A percentile compares a stretch with the other conserved stretches of the same genome.
Conservation (phyloP, 331 rosid species). For the Malus hybrid region DNA sequence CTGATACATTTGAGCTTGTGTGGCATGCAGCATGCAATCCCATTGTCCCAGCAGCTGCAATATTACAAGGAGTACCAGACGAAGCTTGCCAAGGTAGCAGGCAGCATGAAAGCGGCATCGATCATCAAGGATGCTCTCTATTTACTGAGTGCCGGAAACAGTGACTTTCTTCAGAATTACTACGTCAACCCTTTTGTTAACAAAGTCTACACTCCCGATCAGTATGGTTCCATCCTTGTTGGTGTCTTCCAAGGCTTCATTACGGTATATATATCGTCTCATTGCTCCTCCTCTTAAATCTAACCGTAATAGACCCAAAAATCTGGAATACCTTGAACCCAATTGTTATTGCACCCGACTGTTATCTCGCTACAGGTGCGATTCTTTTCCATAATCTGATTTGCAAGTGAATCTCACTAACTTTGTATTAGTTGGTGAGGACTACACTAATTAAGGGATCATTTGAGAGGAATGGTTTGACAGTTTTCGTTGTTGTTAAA, state of each 20-base stretch:
- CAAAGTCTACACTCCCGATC: constrained; percentile 54
- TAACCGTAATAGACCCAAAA: no score
- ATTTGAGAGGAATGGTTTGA: background rate
- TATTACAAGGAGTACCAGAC: constrained; percentile 76
- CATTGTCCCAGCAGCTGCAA: constrained; percentile 62
- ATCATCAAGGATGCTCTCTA: constrained; percentile 68
- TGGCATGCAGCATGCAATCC: constrained; percentile 71
- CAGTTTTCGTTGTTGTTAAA: no score
- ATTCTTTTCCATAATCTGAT: no score
- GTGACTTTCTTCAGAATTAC: constrained; percentile 86
- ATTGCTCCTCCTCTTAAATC: background rate
- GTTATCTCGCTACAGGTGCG: no score
- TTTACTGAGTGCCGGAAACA: constrained; percentile 71
- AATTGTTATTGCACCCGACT: no score
- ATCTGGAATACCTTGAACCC: no score
- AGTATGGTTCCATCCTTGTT: constrained; percentile 48
- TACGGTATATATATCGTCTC: constrained; percentile 31
- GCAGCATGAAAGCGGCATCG: constrained; percentile 57
- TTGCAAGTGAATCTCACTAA: no score
- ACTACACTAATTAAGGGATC: background rate
- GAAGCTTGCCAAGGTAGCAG: constrained; percentile 76
- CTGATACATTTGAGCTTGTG: background rate
- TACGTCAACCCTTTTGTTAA: constrained; percentile 70
- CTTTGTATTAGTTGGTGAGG: no score
- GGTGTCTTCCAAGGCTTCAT: constrained; percentile 50